Evolutionary conservation across 176 grass and related monocot species (phyloP), one percentile per base, ranked within the genome.

Genomic region (Carex kokanica): DNA sequence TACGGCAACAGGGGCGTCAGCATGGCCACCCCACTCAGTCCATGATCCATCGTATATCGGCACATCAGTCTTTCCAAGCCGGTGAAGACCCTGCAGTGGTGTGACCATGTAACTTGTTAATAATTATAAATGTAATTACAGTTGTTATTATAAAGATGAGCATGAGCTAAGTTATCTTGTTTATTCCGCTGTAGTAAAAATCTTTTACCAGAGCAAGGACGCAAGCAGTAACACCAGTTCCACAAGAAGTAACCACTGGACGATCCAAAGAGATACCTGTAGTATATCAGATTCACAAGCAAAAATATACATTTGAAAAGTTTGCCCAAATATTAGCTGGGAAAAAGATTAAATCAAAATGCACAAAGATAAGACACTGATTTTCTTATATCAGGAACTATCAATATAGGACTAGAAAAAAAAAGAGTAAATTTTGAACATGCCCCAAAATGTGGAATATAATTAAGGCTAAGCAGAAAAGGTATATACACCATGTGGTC

Each of bases 221-320:
- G 74, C 96, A 95, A 81, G 96, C 96, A 51, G 96, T 98, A 67
- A 98, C 96, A 60, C 96, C 96, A 53, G 96, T 98, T 31, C 93
- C 96, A 4, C 96, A 95, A 64, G 93, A 98, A 69, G 91, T 65
- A 12, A 91, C 89, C 0, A 98, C 14, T 25, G 93, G 89, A 34
- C 80, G 84, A 85, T 95, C 96, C 38, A 98, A 86, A 20, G 96
- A 93, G 16, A 98, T 88, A 62, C 96, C 93, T 98, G 84, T 21
- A 43, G 67, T 43, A 36, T 18, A 84, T 65, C 36, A 85, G 4
- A 67, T 43, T 87, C 20, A 74, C 53, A 2, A 55, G 78, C 21
- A 29, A 62, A 41, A 69, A 41, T 85, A 81, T 18, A 55, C 73
- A 41, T 2, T 81, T 40, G 62, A 6, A 17, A 43, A 80, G 6